phyloP scores from a whole-genome alignment of 2,329 filamentous ascomycete genomes.

The Calonectria pseudoreteaudii region DNA sequence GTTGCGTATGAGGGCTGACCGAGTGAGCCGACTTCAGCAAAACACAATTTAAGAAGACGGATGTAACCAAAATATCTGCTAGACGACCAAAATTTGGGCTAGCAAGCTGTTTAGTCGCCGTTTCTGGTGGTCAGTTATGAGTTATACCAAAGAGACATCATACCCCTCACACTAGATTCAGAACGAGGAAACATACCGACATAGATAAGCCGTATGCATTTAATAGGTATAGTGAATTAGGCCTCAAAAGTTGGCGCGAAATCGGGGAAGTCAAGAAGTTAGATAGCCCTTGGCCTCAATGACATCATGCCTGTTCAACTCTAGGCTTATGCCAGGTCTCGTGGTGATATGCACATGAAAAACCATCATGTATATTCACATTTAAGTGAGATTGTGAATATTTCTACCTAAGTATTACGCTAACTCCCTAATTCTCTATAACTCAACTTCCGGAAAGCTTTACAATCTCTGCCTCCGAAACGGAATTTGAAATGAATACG shows the following conservation, averaged over 20 bases:
- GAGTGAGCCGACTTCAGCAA: no score
- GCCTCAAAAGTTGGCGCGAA: background rate
- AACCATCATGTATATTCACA: background rate
- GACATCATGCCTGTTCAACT: no score
- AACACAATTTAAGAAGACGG: background rate
- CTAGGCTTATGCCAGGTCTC: no score
- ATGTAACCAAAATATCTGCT: background rate
- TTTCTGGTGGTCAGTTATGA: no score
- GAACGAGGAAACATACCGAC: background rate
- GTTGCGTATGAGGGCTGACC: background rate
- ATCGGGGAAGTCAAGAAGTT: no score
- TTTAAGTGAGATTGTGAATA: background rate
- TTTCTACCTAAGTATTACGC: background rate
- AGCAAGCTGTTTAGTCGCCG: background rate
- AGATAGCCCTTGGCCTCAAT: no score
- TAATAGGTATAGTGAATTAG: background rate
- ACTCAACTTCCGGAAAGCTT: background rate
- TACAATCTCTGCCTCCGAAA: background rate
- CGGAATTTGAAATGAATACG: background rate
- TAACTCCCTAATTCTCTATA: background rate
- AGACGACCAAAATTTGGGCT: background rate
- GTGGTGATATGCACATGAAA: background rate
- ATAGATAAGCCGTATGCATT: background rate
- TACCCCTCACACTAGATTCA: background rate
- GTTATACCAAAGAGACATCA: no score